phyloP scores from a whole-genome alignment of 495 filamentous ascomycete species.

The Penicillium goetzii region DNA sequence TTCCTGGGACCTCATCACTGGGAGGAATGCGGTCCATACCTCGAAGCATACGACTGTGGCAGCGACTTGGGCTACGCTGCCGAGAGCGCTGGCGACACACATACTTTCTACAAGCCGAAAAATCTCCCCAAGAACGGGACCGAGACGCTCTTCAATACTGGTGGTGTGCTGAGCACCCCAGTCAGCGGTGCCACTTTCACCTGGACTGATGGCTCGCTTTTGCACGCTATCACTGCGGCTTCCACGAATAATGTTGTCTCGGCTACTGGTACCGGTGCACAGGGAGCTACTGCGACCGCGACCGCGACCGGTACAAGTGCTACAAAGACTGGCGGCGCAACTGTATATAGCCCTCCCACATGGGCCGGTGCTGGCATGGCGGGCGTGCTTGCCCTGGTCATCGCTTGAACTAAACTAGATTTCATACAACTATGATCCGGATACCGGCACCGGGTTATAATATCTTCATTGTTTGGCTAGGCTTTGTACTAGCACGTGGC shows the following conservation, averaged over 20 bases:
- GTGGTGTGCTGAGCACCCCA: constrained; percentile 17
- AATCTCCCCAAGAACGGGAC: constrained; percentile 23
- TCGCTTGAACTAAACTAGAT: constrained; percentile 2
- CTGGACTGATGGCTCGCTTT: constrained; percentile 16
- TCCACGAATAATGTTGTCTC: not conserved
- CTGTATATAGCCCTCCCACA: not conserved
- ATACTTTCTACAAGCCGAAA: constrained; percentile 16
- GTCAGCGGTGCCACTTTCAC: constrained; percentile 26
- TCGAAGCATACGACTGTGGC: constrained; percentile 18
- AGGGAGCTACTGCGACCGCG: not conserved
- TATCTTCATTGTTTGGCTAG: not conserved
- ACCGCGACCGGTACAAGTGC: not conserved
- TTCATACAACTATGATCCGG: not conserved
- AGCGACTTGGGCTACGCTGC: constrained; percentile 20
- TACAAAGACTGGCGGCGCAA: constrained; percentile 1
- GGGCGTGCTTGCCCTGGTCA: not conserved
- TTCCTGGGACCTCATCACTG: constrained; percentile 10
- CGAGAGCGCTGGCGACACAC: constrained; percentile 14
- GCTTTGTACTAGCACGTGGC: too few relatives aligned
- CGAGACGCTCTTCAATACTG: constrained; percentile 20
- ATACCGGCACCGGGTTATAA: not conserved
- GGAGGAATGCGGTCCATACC: constrained; percentile 18
- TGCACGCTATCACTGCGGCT: constrained; percentile 18
- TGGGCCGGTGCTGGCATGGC: not conserved
- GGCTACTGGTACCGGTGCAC: not conserved